Conservation (phyloP, 2,329 filamentous ascomycete species). For the Helicocarpus griseus region DNA sequence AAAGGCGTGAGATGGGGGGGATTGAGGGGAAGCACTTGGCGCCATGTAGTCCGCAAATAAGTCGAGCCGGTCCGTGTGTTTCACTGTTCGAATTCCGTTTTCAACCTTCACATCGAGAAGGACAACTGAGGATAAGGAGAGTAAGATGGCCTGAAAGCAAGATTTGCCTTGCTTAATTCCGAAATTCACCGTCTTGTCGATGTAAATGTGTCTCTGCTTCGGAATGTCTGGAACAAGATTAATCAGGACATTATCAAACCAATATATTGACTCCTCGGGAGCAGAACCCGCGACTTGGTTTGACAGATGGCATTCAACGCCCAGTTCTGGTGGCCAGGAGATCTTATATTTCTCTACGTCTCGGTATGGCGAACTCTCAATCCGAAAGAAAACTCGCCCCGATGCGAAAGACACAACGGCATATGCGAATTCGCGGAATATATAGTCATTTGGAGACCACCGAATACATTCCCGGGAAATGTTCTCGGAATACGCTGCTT, state of each 20-base stretch:
- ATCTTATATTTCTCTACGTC: background rate
- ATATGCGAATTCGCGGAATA: slow-evolving; percentile 1
- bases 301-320: background rate
- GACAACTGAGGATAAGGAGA: background rate
- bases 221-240: background rate
- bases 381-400: background rate
- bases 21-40: background rate
- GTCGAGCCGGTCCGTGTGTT: background rate
- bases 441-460: background rate
- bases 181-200: slow-evolving; percentile 1
- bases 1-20: background rate
- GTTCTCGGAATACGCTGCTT: background rate
- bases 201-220: background rate
- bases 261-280: slow-evolving; percentile 3
- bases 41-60: background rate
- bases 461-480: background rate
- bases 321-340: background rate
- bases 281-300: background rate
- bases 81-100: background rate
- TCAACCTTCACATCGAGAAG: background rate
- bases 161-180: background rate
- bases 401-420: slow-evolving; percentile 2
- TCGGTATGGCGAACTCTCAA: background rate
- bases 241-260: slow-evolving; percentile 4
- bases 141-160: background rate